These are phyloP conservation scores for Candida mesenterica DNA, from an alignment of 1,139 yeast genomes.

Conservation along the genomic window DNA sequence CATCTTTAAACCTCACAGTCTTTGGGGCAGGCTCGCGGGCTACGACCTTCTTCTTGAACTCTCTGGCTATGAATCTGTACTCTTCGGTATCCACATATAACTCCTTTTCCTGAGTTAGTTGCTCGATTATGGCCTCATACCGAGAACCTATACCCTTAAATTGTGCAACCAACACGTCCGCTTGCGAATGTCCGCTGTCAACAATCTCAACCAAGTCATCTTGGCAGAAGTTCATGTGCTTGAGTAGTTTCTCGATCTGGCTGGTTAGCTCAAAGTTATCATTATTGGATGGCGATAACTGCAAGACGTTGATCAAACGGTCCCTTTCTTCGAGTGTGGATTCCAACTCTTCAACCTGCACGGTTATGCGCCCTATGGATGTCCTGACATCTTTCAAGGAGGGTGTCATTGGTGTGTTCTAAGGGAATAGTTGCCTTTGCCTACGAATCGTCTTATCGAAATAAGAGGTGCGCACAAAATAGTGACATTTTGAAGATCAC, in stretches of 20 bases:
- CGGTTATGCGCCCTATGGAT: conserved; percentile 8
- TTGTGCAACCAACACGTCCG: conserved; percentile 16
- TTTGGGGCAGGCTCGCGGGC: conserved; percentile 21
- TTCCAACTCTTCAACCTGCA: conserved; percentile 18
- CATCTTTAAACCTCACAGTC: conserved; percentile 55
- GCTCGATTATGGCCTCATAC: conserved; percentile 23
- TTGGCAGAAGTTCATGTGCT: conserved; percentile 29
- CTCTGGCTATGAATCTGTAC: conserved; percentile 24
- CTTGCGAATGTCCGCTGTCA: conserved; percentile 9
- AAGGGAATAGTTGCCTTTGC: too few relatives aligned
- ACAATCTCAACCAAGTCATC: conserved; percentile 26
- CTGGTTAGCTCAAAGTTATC: conserved; percentile 54
- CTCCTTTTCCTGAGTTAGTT: conserved; percentile 24
- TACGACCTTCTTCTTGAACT: conserved; percentile 1
- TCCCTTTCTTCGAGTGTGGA: conserved; percentile 48
- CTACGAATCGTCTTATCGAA: too few relatives aligned
- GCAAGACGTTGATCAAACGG: conserved; percentile 40
- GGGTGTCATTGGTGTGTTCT: conserved; percentile 10
- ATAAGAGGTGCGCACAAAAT: neutral
- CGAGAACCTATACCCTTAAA: conserved; percentile 10
- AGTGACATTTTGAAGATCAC: conserved; percentile 2
- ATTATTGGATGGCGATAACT: conserved; percentile 49
- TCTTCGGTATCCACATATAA: conserved; percentile 35
- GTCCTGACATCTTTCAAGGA: conserved; percentile 12
- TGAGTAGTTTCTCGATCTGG: conserved; percentile 36